These are phyloP conservation scores for Penicillium sp. DNA, from an alignment of 2,329 filamentous ascomycete genomes.

Conservation along the genomic window DNA sequence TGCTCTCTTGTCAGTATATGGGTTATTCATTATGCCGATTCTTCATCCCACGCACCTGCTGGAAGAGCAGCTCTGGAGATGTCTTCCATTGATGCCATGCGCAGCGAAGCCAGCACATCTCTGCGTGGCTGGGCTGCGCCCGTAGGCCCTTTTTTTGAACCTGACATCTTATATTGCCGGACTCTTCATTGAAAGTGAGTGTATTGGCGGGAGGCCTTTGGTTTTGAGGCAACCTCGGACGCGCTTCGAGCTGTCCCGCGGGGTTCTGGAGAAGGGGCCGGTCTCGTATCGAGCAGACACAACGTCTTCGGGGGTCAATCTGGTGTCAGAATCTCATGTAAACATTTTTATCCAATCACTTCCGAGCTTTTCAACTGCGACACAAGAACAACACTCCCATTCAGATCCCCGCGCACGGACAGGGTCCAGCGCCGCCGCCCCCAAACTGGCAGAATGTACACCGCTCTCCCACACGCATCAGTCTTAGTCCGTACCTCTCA, in stretches of 20 bases:
- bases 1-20: slow-evolving; percentile 22
- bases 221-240: background rate
- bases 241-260: background rate
- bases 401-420: slow-evolving; percentile 4
- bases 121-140: slow-evolving; percentile 38
- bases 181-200: slow-evolving; percentile 27
- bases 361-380: background rate
- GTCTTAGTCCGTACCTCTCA: too few species aligned
- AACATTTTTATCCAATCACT: background rate
- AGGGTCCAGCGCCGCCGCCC: slow-evolving; percentile 7
- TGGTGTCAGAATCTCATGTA: background rate
- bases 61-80: slow-evolving; percentile 74
- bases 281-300: slow-evolving; percentile 2
- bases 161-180: slow-evolving; percentile 43
- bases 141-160: slow-evolving; percentile 45
- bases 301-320: background rate
- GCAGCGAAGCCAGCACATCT: slow-evolving; percentile 69
- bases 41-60: slow-evolving; percentile 57
- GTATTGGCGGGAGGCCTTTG: slow-evolving; percentile 4
- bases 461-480: background rate
- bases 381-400: slow-evolving; percentile 4
- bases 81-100: slow-evolving; percentile 70
- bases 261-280: background rate
- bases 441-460: slow-evolving; percentile 7
- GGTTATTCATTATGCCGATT: background rate